Conservation (phyloP, 805 yeast genomes). For the Monosporozyma aerobia region DNA sequence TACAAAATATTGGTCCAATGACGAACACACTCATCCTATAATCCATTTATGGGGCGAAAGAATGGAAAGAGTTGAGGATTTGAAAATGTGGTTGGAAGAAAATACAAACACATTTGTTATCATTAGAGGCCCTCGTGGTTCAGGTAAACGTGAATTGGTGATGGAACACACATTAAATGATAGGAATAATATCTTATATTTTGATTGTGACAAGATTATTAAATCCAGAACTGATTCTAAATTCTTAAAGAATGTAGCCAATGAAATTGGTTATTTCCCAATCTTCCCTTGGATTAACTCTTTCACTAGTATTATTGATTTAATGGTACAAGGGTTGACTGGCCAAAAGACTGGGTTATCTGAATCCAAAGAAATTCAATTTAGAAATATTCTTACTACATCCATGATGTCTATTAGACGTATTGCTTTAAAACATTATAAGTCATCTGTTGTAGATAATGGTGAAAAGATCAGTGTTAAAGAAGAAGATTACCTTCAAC, state of each 20-base stretch:
- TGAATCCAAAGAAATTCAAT: conserved; percentile 72
- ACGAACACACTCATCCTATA: conserved; percentile 21
- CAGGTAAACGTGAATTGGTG: conserved; percentile 83
- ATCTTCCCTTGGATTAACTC: conserved; percentile 88
- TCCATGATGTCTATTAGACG: conserved; percentile 66
- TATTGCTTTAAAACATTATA: conserved; percentile 43
- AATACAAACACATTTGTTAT: conserved; percentile 85
- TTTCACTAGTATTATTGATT: conserved; percentile 67
- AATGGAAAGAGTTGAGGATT: conserved; percentile 52
- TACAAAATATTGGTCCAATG: conserved; percentile 29
- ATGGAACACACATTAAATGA: conserved; percentile 53
- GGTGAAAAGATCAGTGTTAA: conserved; percentile 34
- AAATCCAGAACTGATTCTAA: conserved; percentile 68
- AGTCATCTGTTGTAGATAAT: conserved; percentile 26
- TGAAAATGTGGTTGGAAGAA: conserved; percentile 75
- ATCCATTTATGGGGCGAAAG: conserved; percentile 61
- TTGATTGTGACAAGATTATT: conserved; percentile 72
- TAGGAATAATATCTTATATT: conserved; percentile 51
- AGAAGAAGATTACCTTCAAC: conserved; percentile 76
- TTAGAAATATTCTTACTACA: conserved; percentile 68
- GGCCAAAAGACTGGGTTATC: conserved; percentile 91
- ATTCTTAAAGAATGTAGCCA: conserved; percentile 59
- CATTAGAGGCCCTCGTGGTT: conserved; percentile 87
- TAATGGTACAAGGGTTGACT: conserved; percentile 80
- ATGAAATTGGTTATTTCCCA: conserved; percentile 83